These are phyloP conservation scores for Venturiaceae sp. DNA, from an alignment of 2,329 filamentous ascomycete genomes.

Conservation along the genomic window DNA sequence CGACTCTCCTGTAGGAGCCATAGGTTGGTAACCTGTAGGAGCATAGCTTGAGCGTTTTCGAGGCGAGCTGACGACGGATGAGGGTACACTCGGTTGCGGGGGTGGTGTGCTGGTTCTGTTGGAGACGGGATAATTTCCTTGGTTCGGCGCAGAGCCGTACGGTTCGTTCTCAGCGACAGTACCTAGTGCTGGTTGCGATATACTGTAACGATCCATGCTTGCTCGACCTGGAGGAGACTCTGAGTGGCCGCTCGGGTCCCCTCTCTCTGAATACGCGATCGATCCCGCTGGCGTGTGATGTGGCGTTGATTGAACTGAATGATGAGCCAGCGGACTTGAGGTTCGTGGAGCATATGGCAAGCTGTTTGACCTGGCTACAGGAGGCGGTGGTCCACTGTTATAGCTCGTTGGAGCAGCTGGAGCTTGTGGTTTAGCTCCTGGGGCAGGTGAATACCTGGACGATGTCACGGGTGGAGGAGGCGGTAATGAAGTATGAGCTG, in stretches of 20 bases:
- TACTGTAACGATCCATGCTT: not conserved
- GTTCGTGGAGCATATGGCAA: conserved; percentile 48
- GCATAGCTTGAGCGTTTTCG: conserved; percentile 17
- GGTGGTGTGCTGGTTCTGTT: conserved; percentile 4
- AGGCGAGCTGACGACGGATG: conserved; percentile 29
- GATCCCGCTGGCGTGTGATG: not conserved
- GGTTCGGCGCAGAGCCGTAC: not conserved
- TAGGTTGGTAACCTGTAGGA: not conserved
- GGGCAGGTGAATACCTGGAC: conserved; percentile 33
- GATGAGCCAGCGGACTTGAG: conserved; percentile 53
- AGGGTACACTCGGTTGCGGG: conserved; percentile 20
- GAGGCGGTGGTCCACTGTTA: conserved; percentile 18
- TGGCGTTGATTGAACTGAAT: conserved; percentile 18
- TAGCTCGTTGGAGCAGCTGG: conserved; percentile 5
- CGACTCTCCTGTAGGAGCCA: not conserved
- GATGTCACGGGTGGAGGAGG: conserved; percentile 20
- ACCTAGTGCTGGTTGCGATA: conserved; percentile 1
- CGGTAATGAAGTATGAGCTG: conserved; percentile 9
- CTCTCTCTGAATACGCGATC: not conserved
- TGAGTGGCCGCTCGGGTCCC: not conserved
- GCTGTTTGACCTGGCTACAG: conserved; percentile 16
- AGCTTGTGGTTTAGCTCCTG: conserved; percentile 13
- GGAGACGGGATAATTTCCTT: not conserved
- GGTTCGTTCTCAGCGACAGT: conserved; percentile 6
- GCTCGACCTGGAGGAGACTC: not conserved